Evolutionary conservation across 176 grass and related monocot species (phyloP).

Genomic region (Musa schizocarpa): DNA sequence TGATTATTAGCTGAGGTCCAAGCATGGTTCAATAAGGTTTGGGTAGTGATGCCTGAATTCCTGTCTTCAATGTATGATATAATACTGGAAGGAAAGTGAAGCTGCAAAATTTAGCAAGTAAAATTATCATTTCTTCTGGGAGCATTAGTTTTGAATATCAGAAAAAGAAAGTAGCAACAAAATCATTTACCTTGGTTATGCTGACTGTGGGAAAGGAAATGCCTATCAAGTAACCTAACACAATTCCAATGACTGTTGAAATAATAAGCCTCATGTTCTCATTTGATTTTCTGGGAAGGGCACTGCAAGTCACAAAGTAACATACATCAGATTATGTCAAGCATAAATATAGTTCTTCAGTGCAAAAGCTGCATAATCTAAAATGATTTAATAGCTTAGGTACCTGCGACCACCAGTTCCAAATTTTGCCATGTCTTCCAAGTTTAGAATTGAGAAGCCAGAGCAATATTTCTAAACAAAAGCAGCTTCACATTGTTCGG

Average conservation of each 20-base stretch:
- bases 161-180: neutral
- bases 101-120: slow-evolving; percentile 21
- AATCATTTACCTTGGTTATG: slow-evolving; percentile 7
- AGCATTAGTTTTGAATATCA: neutral
- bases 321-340: neutral
- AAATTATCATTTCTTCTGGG: slow-evolving; percentile 4
- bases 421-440: slow-evolving; percentile 34
- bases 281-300: neutral
- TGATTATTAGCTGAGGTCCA: slow-evolving; percentile 59
- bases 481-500: slow-evolving; percentile 6
- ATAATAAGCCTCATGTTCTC: slow-evolving; percentile 20
- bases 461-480: neutral
- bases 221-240: slow-evolving; percentile 10
- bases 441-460: neutral
- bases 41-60: slow-evolving; percentile 85
- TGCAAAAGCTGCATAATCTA: neutral
- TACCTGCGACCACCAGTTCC: slow-evolving; percentile 31
- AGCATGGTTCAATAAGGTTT: slow-evolving; percentile 75
- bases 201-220: slow-evolving; percentile 16
- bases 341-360: neutral
- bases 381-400: neutral
- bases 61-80: slow-evolving; percentile 81
- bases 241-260: slow-evolving; percentile 10
- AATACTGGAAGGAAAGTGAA: slow-evolving; percentile 74
- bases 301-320: slow-evolving; percentile 4